Evolutionary conservation across 140 eudicot species (phyloP).

Genomic region (Oenanthe javanica): DNA sequence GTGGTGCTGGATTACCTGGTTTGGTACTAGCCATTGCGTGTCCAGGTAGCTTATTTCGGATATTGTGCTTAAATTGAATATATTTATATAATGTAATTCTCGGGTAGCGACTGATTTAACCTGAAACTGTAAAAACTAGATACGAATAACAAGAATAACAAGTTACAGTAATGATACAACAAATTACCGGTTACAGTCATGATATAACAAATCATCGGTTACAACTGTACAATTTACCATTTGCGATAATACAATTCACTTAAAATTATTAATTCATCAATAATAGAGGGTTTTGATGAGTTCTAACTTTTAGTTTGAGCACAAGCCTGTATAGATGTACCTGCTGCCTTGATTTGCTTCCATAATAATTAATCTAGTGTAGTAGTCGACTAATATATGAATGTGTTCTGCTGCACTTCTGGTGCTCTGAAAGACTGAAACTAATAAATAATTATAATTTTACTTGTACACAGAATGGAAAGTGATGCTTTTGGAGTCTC

Average conservation of each 20-base stretch:
- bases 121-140: not conserved
- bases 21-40: conserved; percentile 83
- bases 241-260: not conserved
- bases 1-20: conserved; percentile 97
- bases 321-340: not conserved
- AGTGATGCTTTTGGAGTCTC: conserved; percentile 71
- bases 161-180: not conserved
- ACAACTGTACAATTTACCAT: no score
- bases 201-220: not conserved
- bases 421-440: not conserved
- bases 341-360: not conserved
- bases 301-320: not conserved
- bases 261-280: no score
- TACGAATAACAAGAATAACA: not conserved
- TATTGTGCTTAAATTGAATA: not conserved
- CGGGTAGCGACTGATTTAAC: not conserved
- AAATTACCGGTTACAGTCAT: not conserved
- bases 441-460: not conserved
- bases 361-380: not conserved
- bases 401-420: not conserved
- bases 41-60: conserved; percentile 41
- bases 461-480: conserved; percentile 55
- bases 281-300: not conserved
- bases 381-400: no score
- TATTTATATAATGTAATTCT: no score